Base-by-base conservation (phyloP, 2,329 filamentous ascomycete genomes). In the Elsinoe ampelina region DNA sequence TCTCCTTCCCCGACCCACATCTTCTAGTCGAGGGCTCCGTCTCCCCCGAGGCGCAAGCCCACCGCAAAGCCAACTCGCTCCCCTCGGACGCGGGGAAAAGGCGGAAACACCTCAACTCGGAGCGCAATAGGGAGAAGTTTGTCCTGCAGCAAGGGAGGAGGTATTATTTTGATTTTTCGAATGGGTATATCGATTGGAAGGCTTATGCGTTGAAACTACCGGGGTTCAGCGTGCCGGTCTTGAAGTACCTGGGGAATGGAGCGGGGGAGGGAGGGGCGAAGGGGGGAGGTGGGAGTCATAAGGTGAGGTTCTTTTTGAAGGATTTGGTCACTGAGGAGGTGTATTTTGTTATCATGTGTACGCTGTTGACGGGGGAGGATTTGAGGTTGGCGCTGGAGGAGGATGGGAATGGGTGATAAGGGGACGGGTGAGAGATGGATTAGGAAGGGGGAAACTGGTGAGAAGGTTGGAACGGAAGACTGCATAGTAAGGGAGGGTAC, bases 161-260 rank as follows among this genome's bases (percentile, higher is more conserved):
- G 55, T 77, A 77, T 56, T 68, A 73, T 38, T 72, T 65, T 1
- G 75, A 77, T 57, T 76, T 77, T 58, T 75, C 73, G 66, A 77
- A 77, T 55, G 72, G 73, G 19, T 75, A 76, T 62, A 62, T 77
- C 4, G 74, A 77, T 59, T 77, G 76, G 62, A 70, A 71, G 1
- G 73, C 74, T 43, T 75, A 75, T 58, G 65, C 70, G 2, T 59
- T 77, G 2, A 71, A 73, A 55, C 59, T 77, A 13, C 75, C 74
- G 0, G 75, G 74, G 0, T 75, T 77, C 54, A 71, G 67, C 2
- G 68, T 77, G 22, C 69, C 68, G 12, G 72, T 77, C 3, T 68
- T 73, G 42, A 72, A 69, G 61, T 76, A 76, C 57, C 70, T 77
- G 41, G 74, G 12, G 30, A 55, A 34, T 13, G 5, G 35, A 32